A percentile compares a stretch with the other conserved stretches of the same genome.
Evolutionary conservation across 2,329 filamentous ascomycete genomes (phyloP).

Genomic region (Ciborinia camelliae): DNA sequence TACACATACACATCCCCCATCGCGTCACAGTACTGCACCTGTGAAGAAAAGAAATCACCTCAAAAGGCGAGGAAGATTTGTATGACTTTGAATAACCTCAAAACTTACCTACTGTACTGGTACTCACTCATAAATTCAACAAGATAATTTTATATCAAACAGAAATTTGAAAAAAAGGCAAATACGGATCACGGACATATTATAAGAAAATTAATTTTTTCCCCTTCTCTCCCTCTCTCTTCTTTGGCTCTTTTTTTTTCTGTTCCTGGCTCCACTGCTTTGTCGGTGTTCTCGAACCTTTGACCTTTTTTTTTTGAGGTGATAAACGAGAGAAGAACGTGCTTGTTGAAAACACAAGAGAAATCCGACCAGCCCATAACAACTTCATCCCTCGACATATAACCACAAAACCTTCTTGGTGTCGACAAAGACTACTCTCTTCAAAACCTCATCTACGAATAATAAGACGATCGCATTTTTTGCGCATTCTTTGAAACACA

Average conservation of each 20-base stretch:
- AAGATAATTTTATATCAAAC: neutral
- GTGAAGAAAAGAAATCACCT: neutral
- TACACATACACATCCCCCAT: no score
- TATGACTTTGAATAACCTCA: neutral
- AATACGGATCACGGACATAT: constrained; percentile 7
- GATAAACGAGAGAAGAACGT: constrained; percentile 16
- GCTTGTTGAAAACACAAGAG: constrained; percentile 17
- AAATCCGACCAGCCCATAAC: constrained; percentile 16
- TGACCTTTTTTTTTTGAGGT: constrained; percentile 1
- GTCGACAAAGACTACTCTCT: constrained; percentile 3
- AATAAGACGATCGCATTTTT: neutral
- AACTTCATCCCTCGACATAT: constrained; percentile 13
- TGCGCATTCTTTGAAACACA: constrained; percentile 1
- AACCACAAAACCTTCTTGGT: constrained; percentile 3
- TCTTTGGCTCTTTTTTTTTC: neutral
- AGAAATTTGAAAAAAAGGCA: neutral
- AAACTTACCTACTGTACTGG: no score
- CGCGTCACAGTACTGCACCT: neutral
- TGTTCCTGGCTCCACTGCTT: constrained; percentile 18
- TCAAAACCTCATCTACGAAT: neutral
- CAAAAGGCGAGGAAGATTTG: neutral
- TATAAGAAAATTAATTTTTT: neutral
- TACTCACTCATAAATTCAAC: neutral
- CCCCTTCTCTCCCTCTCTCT: neutral
- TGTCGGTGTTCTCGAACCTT: constrained; percentile 18